These are phyloP conservation scores for Pseudogymnoascus pannorum DNA, from an alignment of 2,329 filamentous ascomycete species.

Conservation along the genomic window DNA sequence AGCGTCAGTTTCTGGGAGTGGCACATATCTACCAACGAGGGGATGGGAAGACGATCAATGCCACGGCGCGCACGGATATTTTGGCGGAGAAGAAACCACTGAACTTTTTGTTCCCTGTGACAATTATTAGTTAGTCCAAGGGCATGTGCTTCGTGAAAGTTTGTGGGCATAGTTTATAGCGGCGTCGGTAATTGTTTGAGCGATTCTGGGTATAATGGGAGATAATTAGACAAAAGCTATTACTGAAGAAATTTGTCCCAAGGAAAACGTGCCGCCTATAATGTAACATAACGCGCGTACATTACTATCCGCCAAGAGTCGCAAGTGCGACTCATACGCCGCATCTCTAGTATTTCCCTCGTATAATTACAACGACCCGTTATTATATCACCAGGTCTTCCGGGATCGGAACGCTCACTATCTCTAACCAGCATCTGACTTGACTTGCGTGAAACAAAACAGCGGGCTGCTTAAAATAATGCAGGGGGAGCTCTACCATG, in stretches of 20 bases:
- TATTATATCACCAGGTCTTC: not conserved
- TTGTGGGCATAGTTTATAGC: not conserved
- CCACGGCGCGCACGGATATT: not conserved
- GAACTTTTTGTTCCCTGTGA: not conserved
- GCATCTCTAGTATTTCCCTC: not conserved
- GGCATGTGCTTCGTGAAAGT: not conserved
- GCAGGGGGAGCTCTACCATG: not conserved
- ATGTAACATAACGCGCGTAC: not conserved
- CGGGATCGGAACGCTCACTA: not conserved
- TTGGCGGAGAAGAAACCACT: not conserved
- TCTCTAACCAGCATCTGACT: not conserved
- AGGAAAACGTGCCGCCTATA: not conserved
- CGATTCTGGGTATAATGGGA: not conserved
- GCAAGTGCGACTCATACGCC: not conserved
- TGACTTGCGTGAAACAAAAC: not conserved
- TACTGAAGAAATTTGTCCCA: not conserved
- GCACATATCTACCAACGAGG: slow-evolving; percentile 18
- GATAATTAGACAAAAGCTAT: not conserved
- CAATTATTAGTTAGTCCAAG: not conserved
- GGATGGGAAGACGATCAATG: slow-evolving; percentile 1
- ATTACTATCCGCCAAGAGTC: not conserved
- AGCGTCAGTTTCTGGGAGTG: slow-evolving; percentile 21
- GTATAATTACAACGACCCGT: not conserved
- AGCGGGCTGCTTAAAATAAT: not conserved
- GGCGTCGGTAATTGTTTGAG: not conserved